A percentile compares a stretch with the other conserved stretches of the same genome.
Evolutionary conservation across 352 stramenopile species (phyloP).

Genomic region (Globisporangium yorkense): DNA sequence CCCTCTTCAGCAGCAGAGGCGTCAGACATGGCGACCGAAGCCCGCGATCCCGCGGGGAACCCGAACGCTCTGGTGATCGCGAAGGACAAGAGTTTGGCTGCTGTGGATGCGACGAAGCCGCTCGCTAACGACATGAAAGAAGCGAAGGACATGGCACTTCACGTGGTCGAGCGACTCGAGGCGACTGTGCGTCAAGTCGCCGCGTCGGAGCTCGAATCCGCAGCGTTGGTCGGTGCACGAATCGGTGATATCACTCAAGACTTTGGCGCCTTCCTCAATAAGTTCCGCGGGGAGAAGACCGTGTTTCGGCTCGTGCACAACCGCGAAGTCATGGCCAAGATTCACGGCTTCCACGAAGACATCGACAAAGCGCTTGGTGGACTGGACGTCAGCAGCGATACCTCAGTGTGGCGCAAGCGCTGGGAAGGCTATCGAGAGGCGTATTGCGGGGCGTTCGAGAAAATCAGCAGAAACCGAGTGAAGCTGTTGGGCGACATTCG

Average conservation of each 20-base stretch:
- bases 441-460: neutral
- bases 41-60: too few relatives aligned
- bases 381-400: neutral
- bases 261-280: neutral
- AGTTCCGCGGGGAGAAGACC: neutral
- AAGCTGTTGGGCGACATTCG: neutral
- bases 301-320: neutral
- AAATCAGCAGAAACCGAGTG: neutral
- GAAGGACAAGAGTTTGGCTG: too few relatives aligned
- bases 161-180: slow-evolving; percentile 1
- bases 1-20: neutral
- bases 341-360: neutral
- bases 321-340: neutral
- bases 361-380: neutral
- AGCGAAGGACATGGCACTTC: neutral
- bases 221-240: too few relatives aligned
- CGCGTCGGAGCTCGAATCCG: neutral
- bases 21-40: neutral
- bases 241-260: neutral
- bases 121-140: neutral
- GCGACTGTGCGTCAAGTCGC: neutral
- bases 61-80: too few relatives aligned
- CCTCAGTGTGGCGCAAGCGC: neutral
- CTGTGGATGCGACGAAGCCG: too few relatives aligned
- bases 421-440: neutral